Conservation (phyloP, 805 yeast genomes). For the Middelhovenomyces tepae region DNA sequence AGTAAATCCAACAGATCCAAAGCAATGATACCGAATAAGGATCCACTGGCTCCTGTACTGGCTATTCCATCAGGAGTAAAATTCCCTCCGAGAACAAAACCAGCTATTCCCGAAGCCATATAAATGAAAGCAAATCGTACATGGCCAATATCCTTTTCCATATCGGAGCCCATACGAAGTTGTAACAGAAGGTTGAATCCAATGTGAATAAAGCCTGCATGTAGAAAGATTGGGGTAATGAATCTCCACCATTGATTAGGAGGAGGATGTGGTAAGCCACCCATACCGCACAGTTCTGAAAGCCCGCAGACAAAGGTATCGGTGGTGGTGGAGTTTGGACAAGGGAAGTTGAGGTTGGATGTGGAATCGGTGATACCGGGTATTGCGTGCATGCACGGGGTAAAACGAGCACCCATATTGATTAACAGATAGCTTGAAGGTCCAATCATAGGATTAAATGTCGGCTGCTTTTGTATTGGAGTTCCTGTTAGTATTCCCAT, state of each 20-base stretch:
- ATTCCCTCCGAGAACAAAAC: conserved; percentile 61
- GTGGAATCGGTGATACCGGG: conserved; percentile 41
- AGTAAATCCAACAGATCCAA: conserved; percentile 46
- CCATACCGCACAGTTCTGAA: conserved; percentile 52
- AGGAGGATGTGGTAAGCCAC: conserved; percentile 32
- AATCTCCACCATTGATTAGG: conserved; percentile 67
- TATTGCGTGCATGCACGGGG: conserved; percentile 58
- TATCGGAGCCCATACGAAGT: conserved; percentile 48
- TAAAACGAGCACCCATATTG: conserved; percentile 61
- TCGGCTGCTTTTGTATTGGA: conserved; percentile 59
- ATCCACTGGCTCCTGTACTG: conserved; percentile 64
- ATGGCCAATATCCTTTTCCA: conserved; percentile 50
- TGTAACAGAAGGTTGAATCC: conserved; percentile 54
- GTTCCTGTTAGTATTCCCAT: conserved; percentile 55
- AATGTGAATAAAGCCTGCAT: conserved; percentile 67
- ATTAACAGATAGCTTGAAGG: conserved; percentile 61
- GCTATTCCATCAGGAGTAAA: conserved; percentile 60
- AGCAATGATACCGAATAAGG: conserved; percentile 62
- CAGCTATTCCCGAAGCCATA: conserved; percentile 53
- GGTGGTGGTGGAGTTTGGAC: conserved; percentile 54
- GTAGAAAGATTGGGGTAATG: conserved; percentile 60
- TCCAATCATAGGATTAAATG: conserved; percentile 72
- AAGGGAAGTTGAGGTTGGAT: conserved; percentile 42
- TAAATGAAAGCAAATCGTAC: conserved; percentile 47
- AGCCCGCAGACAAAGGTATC: conserved; percentile 50